phyloP scores from a whole-genome alignment of 2,329 filamentous ascomycete genomes.

The Hypoxylon sp. region DNA sequence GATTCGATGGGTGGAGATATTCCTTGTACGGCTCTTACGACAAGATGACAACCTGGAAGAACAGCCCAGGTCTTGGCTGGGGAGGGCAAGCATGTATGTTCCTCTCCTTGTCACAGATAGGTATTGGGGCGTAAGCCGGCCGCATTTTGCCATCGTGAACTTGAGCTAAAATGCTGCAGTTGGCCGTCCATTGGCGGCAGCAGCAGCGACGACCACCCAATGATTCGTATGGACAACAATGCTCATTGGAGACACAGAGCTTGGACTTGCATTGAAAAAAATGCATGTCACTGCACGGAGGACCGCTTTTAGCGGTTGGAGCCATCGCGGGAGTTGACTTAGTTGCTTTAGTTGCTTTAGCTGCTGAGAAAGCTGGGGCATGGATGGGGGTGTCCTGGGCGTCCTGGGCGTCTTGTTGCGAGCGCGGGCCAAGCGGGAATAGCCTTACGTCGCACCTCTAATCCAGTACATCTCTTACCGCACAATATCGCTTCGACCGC shows the following conservation, averaged over 20 bases:
- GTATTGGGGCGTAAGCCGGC: conserved; percentile 4
- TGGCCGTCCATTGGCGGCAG: conserved; percentile 3
- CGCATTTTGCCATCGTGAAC: conserved; percentile 5
- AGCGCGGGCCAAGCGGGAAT: conserved; percentile 24
- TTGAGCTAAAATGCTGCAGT: conserved; percentile 6
- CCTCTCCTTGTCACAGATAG: too few relatives aligned
- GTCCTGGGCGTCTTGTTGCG: conserved; percentile 19
- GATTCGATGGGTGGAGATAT: conserved; percentile 20
- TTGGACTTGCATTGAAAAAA: too few relatives aligned
- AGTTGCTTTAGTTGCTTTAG: too few relatives aligned
- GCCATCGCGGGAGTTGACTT: conserved; percentile 31
- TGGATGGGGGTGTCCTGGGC: neutral
- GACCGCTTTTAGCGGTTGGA: conserved; percentile 32
- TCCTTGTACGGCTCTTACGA: conserved; percentile 18
- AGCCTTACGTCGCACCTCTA: conserved; percentile 12
- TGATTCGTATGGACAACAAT: neutral
- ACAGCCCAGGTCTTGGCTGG: too few relatives aligned
- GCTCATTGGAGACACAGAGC: too few relatives aligned
- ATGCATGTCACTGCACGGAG: conserved; percentile 22
- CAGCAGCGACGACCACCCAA: neutral
- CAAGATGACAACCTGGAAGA: too few relatives aligned
- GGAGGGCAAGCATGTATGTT: too few relatives aligned
- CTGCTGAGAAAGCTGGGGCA: conserved; percentile 27
- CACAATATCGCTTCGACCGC: conserved; percentile 5
- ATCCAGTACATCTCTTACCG: neutral